These are phyloP conservation scores for Fusarium mangiferae DNA, from an alignment of 2,329 filamentous ascomycete species.

Conservation along the genomic window DNA sequence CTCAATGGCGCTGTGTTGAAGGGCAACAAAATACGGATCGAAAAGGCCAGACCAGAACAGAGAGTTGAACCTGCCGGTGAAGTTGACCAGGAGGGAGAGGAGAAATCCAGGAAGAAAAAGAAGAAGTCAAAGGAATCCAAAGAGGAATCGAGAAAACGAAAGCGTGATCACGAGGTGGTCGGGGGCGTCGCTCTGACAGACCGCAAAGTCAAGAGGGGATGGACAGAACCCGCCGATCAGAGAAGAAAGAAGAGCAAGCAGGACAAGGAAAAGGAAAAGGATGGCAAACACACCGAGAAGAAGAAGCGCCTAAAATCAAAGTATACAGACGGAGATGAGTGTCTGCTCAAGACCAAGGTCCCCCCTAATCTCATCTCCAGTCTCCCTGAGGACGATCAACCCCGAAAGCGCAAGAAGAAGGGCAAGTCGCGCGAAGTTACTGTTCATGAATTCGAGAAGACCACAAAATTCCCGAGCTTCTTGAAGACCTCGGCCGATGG, in stretches of 20 bases:
- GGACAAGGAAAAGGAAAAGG: constrained; percentile 55
- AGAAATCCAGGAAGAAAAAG: constrained; percentile 47
- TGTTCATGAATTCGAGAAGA: constrained; percentile 91
- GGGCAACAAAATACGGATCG: constrained; percentile 85
- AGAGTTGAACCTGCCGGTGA: constrained; percentile 49
- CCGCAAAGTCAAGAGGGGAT: constrained; percentile 87
- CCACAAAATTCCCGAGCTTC: constrained; percentile 83
- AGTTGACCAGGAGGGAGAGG: constrained; percentile 46
- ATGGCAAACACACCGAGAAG: constrained; percentile 65
- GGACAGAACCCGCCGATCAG: constrained; percentile 75
- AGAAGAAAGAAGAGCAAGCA: constrained; percentile 61
- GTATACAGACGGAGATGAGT: constrained; percentile 82
- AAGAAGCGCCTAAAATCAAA: constrained; percentile 75
- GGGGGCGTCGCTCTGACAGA: constrained; percentile 77
- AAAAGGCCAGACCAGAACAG: constrained; percentile 75
- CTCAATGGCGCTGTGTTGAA: constrained; percentile 87
- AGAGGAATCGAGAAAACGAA: constrained; percentile 59
- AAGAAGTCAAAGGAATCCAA: constrained; percentile 50
- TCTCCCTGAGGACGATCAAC: constrained; percentile 52
- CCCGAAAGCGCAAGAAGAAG: constrained; percentile 70
- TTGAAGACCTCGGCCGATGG: constrained; percentile 64
- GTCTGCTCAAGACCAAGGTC: constrained; percentile 84
- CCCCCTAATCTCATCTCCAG: constrained; percentile 60
- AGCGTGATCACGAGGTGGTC: constrained; percentile 62
- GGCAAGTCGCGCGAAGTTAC: constrained; percentile 65